Conservation (phyloP, 441 rosid genomes). For the Syzygium malaccense region DNA sequence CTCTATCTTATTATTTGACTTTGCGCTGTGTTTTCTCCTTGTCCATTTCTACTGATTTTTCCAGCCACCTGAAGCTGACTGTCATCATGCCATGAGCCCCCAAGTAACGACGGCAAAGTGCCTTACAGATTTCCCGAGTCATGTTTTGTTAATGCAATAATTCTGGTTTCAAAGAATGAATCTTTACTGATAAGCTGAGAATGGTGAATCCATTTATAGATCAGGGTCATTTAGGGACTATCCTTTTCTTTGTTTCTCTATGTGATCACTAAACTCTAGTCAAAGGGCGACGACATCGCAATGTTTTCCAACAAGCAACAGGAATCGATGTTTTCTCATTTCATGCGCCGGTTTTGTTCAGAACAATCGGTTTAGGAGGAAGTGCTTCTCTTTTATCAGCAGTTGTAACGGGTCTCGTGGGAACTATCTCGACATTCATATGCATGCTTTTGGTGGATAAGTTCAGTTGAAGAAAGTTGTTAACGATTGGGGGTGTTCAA, state of each 20-base stretch:
- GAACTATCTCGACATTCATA: slow-evolving; percentile 22
- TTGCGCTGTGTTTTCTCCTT: not conserved
- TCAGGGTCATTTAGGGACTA: too few relatives aligned
- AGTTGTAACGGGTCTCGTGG: slow-evolving; percentile 29
- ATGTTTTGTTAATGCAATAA: not conserved
- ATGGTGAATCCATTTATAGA: not conserved
- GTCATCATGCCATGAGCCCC: not conserved
- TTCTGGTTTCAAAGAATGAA: not conserved
- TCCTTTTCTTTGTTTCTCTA: not conserved
- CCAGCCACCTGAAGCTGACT: not conserved
- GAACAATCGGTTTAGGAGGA: slow-evolving; percentile 40
- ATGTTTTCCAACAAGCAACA: slow-evolving; percentile 36
- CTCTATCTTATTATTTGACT: not conserved
- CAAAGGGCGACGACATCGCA: not conserved
- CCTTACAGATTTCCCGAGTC: not conserved
- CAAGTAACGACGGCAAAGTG: not conserved
- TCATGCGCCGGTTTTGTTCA: slow-evolving; percentile 41
- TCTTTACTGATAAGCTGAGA: not conserved
- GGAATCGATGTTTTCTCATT: slow-evolving; percentile 43
- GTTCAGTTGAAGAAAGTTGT: slow-evolving; percentile 28
- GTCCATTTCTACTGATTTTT: not conserved
- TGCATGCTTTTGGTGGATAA: slow-evolving; percentile 38
- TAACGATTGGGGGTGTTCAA: slow-evolving; percentile 36
- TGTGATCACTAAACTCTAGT: not conserved
- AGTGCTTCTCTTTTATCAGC: slow-evolving; percentile 39